A percentile compares a stretch with the other conserved stretches of the same genome.
Evolutionary conservation across 2,329 filamentous ascomycete species (phyloP).

Genomic region (Leptosphaerulina australis): DNA sequence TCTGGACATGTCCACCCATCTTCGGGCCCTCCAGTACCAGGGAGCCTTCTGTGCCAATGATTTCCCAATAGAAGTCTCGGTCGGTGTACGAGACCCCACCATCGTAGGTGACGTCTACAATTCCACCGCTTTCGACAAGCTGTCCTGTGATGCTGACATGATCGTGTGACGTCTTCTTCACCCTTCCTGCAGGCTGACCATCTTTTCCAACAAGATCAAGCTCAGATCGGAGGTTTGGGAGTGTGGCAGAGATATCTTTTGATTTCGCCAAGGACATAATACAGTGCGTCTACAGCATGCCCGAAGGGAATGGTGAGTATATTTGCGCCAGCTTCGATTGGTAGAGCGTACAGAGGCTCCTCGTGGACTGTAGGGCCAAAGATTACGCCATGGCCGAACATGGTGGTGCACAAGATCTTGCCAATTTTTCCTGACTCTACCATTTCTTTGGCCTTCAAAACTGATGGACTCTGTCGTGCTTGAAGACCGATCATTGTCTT

Average conservation of each 20-base stretch:
- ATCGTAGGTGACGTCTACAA: slow-evolving; percentile 34
- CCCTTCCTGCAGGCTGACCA: slow-evolving; percentile 24
- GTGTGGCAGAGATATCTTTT: slow-evolving; percentile 33
- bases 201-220: slow-evolving; percentile 27
- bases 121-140: slow-evolving; percentile 31
- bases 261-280: slow-evolving; percentile 39
- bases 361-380: slow-evolving; percentile 25
- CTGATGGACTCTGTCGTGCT: slow-evolving; percentile 49
- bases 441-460: slow-evolving; percentile 52
- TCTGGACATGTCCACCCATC: slow-evolving; percentile 47
- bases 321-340: slow-evolving; percentile 55
- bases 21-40: slow-evolving; percentile 36
- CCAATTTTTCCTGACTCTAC: slow-evolving; percentile 54
- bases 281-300: slow-evolving; percentile 40
- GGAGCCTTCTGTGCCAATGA: slow-evolving; percentile 47
- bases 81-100: slow-evolving; percentile 28
- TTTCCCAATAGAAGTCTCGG: slow-evolving; percentile 45
- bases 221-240: slow-evolving; percentile 32
- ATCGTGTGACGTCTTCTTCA: slow-evolving; percentile 39
- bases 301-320: slow-evolving; percentile 52
- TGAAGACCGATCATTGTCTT: slow-evolving; percentile 58
- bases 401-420: slow-evolving; percentile 47
- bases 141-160: slow-evolving; percentile 32
- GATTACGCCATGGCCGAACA: slow-evolving; percentile 34
- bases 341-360: slow-evolving; percentile 56